Evolutionary conservation across 2,329 filamentous ascomycete species (phyloP).

Genomic region (Aaosphaeria pasadenensis): DNA sequence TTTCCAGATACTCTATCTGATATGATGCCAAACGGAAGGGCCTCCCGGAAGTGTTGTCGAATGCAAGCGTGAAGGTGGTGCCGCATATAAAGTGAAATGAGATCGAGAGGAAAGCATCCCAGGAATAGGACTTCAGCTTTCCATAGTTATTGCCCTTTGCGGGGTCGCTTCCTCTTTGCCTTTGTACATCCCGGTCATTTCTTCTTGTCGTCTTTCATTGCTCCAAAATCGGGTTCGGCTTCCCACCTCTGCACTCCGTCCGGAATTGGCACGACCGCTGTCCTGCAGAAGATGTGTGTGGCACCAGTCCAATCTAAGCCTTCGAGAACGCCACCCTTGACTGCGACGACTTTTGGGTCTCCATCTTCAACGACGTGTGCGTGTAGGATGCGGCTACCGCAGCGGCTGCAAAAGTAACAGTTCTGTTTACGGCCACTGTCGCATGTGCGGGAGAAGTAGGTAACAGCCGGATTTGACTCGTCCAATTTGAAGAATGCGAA

Average conservation of each 20-base stretch:
- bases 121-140: no score
- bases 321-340: constrained; percentile 67
- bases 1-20: no score
- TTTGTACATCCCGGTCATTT: neutral
- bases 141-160: neutral
- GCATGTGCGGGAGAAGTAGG: constrained; percentile 15
- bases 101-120: no score
- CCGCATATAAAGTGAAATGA: no score
- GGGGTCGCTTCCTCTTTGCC: neutral
- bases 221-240: constrained; percentile 45
- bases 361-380: constrained; percentile 46
- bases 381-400: constrained; percentile 65
- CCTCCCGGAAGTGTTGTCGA: no score
- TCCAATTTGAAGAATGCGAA: constrained; percentile 63
- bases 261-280: constrained; percentile 66
- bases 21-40: no score
- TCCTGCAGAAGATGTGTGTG: constrained; percentile 67
- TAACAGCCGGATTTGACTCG: constrained; percentile 37
- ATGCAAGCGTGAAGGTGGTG: no score
- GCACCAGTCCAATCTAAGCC: constrained; percentile 43
- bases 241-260: constrained; percentile 59
- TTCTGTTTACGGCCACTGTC: constrained; percentile 20
- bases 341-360: constrained; percentile 44
- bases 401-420: constrained; percentile 46
- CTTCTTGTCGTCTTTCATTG: neutral